Percentiles rank a stretch among this genome's conserved stretches.
phyloP scores from a whole-genome alignment of 176 grass and related monocot genomes.

The Cymbopogon citratus region DNA sequence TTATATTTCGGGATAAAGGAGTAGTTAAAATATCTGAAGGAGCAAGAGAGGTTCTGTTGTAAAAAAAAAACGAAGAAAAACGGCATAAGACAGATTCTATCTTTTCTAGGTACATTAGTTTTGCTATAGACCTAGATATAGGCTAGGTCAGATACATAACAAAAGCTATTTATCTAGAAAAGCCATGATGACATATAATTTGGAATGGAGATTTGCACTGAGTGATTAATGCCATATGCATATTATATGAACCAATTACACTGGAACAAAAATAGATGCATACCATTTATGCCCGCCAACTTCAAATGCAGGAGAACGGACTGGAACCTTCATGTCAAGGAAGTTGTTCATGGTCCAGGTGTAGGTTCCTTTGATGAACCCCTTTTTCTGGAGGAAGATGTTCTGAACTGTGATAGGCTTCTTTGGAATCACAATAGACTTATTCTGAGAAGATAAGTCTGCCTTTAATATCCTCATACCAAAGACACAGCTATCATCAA shows the following conservation, averaged over 20 bases:
- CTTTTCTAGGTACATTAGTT: too few species aligned
- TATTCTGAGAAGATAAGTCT: background rate
- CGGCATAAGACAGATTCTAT: too few species aligned
- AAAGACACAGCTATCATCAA: slow-evolving; percentile 36
- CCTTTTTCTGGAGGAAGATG: slow-evolving; percentile 32
- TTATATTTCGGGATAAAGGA: too few species aligned
- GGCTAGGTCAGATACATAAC: too few species aligned
- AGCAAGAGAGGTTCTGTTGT: background rate
- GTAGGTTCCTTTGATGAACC: slow-evolving; percentile 21
- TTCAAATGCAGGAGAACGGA: slow-evolving; percentile 26
- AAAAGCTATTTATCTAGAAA: too few species aligned
- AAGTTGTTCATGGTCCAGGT: slow-evolving; percentile 25
- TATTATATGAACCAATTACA: too few species aligned
- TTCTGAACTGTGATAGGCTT: slow-evolving; percentile 11
- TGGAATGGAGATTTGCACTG: background rate
- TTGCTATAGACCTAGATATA: too few species aligned
- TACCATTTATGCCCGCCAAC: slow-evolving; percentile 19
- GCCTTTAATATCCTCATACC: slow-evolving; percentile 23
- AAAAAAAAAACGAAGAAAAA: background rate
- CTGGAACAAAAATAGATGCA: background rate
- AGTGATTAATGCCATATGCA: background rate
- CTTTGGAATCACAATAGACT: background rate
- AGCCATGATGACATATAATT: background rate
- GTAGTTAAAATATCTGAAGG: too few species aligned
- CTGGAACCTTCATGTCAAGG: background rate